phyloP scores from a whole-genome alignment of 257 asterid species.

The Plectranthus barbatus region DNA sequence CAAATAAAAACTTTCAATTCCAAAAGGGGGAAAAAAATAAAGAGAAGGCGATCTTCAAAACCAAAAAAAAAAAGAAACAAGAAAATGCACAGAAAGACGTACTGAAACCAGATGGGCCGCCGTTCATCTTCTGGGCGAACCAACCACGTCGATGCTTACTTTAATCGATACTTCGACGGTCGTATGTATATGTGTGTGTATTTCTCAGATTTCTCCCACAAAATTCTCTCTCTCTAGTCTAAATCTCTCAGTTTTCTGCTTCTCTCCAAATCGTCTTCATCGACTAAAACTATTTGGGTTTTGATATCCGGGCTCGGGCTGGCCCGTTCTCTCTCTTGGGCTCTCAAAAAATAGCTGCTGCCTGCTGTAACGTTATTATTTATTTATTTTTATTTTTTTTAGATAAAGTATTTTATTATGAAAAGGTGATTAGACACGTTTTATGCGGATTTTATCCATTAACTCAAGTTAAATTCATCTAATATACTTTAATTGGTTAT shows the following conservation, averaged over 20 bases:
- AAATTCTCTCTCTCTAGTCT: constrained; percentile 11
- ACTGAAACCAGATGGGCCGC: constrained; percentile 99
- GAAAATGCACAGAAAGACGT: constrained; percentile 21
- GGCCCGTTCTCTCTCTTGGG: constrained; percentile 6
- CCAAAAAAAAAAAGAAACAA: not conserved
- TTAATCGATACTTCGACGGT: constrained; percentile 5
- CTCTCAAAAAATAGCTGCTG: not conserved
- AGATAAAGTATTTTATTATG: too few relatives aligned
- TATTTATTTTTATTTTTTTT: not conserved
- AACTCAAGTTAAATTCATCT: too few relatives aligned
- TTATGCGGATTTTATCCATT: too few relatives aligned
- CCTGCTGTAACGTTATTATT: not conserved
- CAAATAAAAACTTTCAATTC: not conserved
- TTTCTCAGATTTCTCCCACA: constrained; percentile 2
- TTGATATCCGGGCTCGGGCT: constrained; percentile 22
- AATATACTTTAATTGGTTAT: too few relatives aligned
- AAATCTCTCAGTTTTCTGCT: constrained; percentile 2
- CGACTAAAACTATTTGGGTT: constrained; percentile 16
- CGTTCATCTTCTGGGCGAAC: constrained; percentile 77
- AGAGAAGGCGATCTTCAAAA: not conserved
- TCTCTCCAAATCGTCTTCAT: constrained; percentile 24
- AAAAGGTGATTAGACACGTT: too few relatives aligned
- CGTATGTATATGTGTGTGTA: constrained; percentile 7
- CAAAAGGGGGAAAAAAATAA: not conserved
- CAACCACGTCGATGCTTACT: constrained; percentile 28